Evolutionary conservation across 176 grass and related monocot species (phyloP).

Genomic region (Neostapfia colusana): DNA sequence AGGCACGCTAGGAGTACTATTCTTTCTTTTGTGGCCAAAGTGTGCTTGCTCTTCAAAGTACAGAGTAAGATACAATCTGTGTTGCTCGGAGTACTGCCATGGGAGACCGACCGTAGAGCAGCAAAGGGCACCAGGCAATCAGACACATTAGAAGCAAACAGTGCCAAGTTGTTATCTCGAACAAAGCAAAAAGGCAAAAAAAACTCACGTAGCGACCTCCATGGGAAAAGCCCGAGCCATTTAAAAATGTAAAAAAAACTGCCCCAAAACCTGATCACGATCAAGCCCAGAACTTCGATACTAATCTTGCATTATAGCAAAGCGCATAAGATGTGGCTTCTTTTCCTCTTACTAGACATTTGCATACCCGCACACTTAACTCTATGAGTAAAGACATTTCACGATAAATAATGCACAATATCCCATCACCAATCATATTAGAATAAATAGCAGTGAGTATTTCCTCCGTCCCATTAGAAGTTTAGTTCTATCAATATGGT

Average conservation of each 20-base stretch:
- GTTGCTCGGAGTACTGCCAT: conserved; percentile 8
- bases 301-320: background rate
- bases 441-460: too few relatives aligned
- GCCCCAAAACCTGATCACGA: background rate
- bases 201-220: background rate
- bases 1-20: conserved; percentile 20
- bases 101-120: conserved; percentile 23
- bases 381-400: too few relatives aligned
- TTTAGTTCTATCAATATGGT: too few relatives aligned
- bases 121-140: conserved; percentile 24
- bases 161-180: conserved; percentile 33
- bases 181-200: background rate
- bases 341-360: too few relatives aligned
- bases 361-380: too few relatives aligned
- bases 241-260: background rate
- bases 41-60: conserved; percentile 5
- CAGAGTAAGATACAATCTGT: conserved; percentile 15
- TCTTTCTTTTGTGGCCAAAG: conserved; percentile 38
- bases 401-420: too few relatives aligned
- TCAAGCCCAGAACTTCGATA: background rate
- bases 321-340: too few relatives aligned
- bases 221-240: background rate
- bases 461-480: too few relatives aligned
- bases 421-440: too few relatives aligned
- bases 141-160: conserved; percentile 41